These are phyloP conservation scores for Naganishia albida DNA, from an alignment of 1,284 basidiomycete genomes.

Conservation along the genomic window DNA sequence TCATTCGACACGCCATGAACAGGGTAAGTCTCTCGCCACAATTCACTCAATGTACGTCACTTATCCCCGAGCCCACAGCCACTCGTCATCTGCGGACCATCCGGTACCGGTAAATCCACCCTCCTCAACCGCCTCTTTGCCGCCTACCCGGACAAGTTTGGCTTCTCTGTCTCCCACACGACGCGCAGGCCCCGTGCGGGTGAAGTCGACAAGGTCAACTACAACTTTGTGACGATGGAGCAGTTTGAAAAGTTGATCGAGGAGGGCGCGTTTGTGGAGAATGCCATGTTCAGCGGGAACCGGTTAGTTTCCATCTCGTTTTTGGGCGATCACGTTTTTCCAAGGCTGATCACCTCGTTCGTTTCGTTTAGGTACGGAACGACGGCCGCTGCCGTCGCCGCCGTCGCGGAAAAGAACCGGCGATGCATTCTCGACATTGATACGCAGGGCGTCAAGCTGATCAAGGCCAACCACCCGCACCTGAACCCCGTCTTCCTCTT, in stretches of 20 bases:
- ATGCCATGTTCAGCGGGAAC: constrained; percentile 78
- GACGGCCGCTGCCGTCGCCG: constrained; percentile 67
- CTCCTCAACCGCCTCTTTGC: constrained; percentile 80
- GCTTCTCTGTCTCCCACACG: constrained; percentile 95
- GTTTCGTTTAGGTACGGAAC: constrained; percentile 76
- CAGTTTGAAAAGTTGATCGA: constrained; percentile 59
- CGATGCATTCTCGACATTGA: constrained; percentile 96
- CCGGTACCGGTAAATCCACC: constrained; percentile 93
- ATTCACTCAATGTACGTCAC: background rate
- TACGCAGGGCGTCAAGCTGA: constrained; percentile 88
- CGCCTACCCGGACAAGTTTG: constrained; percentile 81
- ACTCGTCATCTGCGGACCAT: constrained; percentile 77
- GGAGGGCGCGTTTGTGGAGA: constrained; percentile 62
- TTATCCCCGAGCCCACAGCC: constrained; percentile 53
- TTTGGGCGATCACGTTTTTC: too few relatives aligned
- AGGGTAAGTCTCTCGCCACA: background rate
- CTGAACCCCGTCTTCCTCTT: constrained; percentile 89
- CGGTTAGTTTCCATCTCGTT: constrained; percentile 56
- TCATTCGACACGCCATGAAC: constrained; percentile 7
- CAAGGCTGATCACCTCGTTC: too few relatives aligned
- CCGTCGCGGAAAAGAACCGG: constrained; percentile 58
- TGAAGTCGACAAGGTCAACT: constrained; percentile 70
- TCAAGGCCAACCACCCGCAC: constrained; percentile 66
- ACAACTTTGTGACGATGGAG: constrained; percentile 60
- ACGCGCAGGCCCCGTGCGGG: constrained; percentile 82